Evolutionary conservation across 2,329 filamentous ascomycete species (phyloP).

Genomic region (Chrysoporthe deuterocubensis): DNA sequence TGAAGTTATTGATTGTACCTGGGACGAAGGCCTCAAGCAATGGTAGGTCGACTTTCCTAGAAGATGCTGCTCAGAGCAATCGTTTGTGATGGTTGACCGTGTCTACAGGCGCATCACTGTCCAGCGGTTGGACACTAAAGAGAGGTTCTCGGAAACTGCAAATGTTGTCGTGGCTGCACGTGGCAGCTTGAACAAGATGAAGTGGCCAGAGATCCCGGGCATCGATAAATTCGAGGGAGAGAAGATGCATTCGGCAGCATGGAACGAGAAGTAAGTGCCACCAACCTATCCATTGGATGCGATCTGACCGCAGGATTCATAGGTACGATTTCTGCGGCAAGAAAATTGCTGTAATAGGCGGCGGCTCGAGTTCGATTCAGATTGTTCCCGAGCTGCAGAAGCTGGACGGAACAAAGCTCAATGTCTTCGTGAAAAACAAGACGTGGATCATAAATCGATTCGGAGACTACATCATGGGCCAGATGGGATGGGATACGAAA

Average conservation of each 20-base stretch:
- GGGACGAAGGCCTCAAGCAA: constrained; percentile 38
- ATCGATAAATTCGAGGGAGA: constrained; percentile 37
- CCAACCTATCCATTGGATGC: not conserved
- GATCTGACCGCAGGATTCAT: constrained; percentile 3
- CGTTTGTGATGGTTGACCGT: not conserved
- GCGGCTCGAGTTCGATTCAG: constrained; percentile 38
- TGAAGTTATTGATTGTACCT: constrained; percentile 46
- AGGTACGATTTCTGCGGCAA: constrained; percentile 22
- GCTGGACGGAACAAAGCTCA: not conserved
- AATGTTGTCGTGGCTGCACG: constrained; percentile 19
- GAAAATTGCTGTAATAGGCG: constrained; percentile 36
- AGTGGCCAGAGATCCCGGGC: constrained; percentile 38
- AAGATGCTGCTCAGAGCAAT: not conserved
- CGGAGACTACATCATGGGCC: constrained; percentile 8
- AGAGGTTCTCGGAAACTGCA: constrained; percentile 10
- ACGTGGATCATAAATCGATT: constrained; percentile 14
- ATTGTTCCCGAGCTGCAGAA: constrained; percentile 31
- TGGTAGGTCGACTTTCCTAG: not conserved
- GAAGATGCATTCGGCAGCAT: constrained; percentile 37
- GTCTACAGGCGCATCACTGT: constrained; percentile 5
- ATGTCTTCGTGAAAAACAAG: not conserved
- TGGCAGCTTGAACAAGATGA: constrained; percentile 17
- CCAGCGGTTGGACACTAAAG: not conserved
- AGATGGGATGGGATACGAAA: constrained; percentile 8
- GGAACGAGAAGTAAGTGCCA: constrained; percentile 28